Percentiles rank a stretch among this genome's conserved stretches.
Conservation (phyloP, 192 early-diverging fungal species). For the Backusella sp. region DNA sequence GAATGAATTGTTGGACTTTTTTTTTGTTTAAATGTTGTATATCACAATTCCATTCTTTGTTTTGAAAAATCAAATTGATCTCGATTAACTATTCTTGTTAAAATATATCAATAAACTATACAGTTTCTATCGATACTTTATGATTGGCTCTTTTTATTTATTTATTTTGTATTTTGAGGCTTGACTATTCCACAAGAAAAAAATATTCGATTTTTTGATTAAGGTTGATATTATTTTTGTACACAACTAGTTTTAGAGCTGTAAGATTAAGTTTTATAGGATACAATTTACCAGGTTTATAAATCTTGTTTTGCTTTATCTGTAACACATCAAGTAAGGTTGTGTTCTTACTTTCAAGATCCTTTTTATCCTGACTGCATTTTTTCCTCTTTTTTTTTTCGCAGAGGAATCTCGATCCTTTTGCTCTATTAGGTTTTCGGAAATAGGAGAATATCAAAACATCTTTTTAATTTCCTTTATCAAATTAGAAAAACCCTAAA, state of each 20-base stretch:
- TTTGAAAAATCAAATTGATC: too few species aligned
- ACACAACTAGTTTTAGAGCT: too few species aligned
- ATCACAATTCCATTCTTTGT: too few species aligned
- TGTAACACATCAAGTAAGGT: neutral
- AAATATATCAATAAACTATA: too few species aligned
- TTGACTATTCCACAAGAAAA: neutral
- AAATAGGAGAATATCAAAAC: neutral
- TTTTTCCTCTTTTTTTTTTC: neutral
- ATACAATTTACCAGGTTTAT: neutral
- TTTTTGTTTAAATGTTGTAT: too few species aligned
- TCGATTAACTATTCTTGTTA: too few species aligned
- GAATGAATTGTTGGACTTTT: too few species aligned
- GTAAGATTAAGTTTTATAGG: neutral
- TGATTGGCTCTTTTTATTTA: too few species aligned
- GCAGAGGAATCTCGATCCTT: too few species aligned
- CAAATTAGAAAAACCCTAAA: neutral
- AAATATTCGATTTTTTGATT: neutral
- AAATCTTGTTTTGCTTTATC: neutral
- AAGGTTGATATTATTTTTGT: too few species aligned
- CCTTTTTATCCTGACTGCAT: neutral
- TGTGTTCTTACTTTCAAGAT: neutral
- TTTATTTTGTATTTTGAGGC: neutral
- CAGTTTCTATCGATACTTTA: too few species aligned
- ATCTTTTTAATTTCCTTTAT: neutral
- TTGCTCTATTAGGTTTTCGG: neutral